Evolutionary conservation across 495 filamentous ascomycete genomes (phyloP), one percentile per base, ranked within the genome.

Genomic region (Lindgomyces ingoldianus): DNA sequence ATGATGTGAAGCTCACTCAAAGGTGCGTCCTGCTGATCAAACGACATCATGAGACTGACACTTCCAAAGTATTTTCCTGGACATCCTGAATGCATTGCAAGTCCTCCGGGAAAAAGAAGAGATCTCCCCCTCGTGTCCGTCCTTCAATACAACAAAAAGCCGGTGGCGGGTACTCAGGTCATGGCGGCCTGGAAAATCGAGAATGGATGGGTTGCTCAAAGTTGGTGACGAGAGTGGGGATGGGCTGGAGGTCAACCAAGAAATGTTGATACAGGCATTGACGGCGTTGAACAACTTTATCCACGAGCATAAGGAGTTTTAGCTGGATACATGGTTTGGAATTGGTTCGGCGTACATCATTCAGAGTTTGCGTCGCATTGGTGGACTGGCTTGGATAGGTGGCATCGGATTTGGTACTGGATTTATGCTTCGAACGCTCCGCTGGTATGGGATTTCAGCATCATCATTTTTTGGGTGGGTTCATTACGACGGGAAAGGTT

Each of bases 241-340:
- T 39, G 67, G 63, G 4, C 22, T 70, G 22, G 58, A 63, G 16
- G 53, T 70, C 14, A 63, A 50, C 26, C 57, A 67, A 39, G 57
- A 66, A 29, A 52, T 21, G 19, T 21, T 70, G n/a, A 60, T 56
- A 8, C 21, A 70, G 59, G 67, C 58, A 18, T 36, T 70, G 39
- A 67, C 58, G 11, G 67, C 63, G 14, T 26, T 70, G 57, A 66
- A 70, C 44, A 66, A 67, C 49, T 70, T 70, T 39, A 70, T 70
- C 49, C 59, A 70, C 36, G 62, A 70, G 27, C 46, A 52, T 27
- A 62, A 56, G 42, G 67, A 70, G 36, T 41, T 19, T n/a, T 62
- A 41, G 26, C 11, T 21, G 16, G 16, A 22, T 14, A 30, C 16
- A 12, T 3, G 19, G 24, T 60, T 50, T 60, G 11, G 30, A 18